A percentile compares a stretch with the other conserved stretches of the same genome.
These are phyloP conservation scores for Phialophora verrucosa DNA, from an alignment of 2,329 filamentous ascomycete genomes.

Conservation along the genomic window DNA sequence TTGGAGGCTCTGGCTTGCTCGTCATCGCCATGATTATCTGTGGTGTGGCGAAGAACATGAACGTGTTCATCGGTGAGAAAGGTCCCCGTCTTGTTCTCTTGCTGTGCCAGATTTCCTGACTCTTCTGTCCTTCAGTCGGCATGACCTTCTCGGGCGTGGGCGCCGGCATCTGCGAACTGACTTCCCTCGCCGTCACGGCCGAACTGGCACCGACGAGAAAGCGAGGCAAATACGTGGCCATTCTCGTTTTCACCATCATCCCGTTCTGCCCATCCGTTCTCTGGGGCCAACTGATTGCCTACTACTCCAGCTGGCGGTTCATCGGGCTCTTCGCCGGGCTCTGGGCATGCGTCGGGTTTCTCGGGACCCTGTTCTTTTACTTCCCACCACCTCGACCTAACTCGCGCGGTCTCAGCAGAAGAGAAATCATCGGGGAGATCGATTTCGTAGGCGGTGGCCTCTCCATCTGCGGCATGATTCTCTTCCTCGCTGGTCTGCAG, in stretches of 20 bases:
- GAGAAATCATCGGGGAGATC: conserved; percentile 52
- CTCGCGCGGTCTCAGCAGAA: conserved; percentile 35
- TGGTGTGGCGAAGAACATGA: conserved; percentile 64
- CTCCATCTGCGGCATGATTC: conserved; percentile 54
- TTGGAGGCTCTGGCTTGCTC: conserved; percentile 60
- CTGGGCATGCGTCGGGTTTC: conserved; percentile 51
- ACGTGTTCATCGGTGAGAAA: conserved; percentile 63
- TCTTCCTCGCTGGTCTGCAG: conserved; percentile 57
- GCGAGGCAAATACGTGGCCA: conserved; percentile 67
- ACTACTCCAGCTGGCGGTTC: conserved; percentile 53
- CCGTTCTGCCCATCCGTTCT: conserved; percentile 68
- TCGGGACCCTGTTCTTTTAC: conserved; percentile 53
- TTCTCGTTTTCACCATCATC: conserved; percentile 65
- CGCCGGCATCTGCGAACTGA: conserved; percentile 71
- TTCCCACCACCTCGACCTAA: conserved; percentile 54
- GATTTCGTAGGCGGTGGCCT: conserved; percentile 59
- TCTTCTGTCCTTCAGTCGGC: conserved; percentile 47
- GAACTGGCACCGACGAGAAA: conserved; percentile 70
- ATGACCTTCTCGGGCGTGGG: conserved; percentile 68
- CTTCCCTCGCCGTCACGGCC: conserved; percentile 69
- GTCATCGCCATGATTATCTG: conserved; percentile 66
- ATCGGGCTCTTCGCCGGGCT: conserved; percentile 51
- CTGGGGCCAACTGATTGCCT: conserved; percentile 63
- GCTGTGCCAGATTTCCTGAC: conserved; percentile 6
- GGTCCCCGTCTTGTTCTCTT: conserved; percentile 5